Conservation (phyloP, 257 asterid genomes). For the Ilex aquifolium region DNA sequence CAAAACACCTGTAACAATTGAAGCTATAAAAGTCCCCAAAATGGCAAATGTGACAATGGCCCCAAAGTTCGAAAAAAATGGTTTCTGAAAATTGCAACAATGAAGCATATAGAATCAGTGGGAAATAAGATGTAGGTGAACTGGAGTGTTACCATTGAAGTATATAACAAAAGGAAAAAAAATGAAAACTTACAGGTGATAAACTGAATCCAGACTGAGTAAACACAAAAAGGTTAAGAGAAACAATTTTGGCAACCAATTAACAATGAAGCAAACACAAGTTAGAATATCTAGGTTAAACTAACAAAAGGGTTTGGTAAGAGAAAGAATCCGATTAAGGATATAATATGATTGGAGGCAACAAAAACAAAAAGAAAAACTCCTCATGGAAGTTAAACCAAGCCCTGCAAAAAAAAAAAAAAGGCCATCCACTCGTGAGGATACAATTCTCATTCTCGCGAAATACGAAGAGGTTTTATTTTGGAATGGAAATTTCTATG, state of each 20-base stretch:
- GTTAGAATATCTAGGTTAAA: background rate
- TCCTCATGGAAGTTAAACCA: conserved; percentile 99
- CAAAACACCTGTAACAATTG: conserved; percentile 83
- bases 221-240: conserved; percentile 58
- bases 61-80: conserved; percentile 96
- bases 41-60: conserved; percentile 92
- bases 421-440: background rate
- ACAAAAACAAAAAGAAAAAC: conserved; percentile 89
- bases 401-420: conserved; percentile 47
- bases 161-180: background rate
- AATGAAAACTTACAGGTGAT: conserved; percentile 71
- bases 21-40: conserved; percentile 82
- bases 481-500: background rate
- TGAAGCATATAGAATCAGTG: background rate
- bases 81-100: conserved; percentile 63
- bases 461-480: conserved; percentile 3
- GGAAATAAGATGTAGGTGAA: background rate
- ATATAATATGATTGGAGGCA: conserved; percentile 99
- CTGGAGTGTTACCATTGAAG: too few relatives aligned
- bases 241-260: conserved; percentile 20
- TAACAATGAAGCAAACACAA: conserved; percentile 4
- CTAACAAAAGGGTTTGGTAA: background rate
- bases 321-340: conserved; percentile 32
- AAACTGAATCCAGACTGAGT: conserved; percentile 97
- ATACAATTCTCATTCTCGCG: too few relatives aligned